phyloP scores from a whole-genome alignment of 768 basidiomycete species.

The Rhodosporidiobolus sp. region DNA sequence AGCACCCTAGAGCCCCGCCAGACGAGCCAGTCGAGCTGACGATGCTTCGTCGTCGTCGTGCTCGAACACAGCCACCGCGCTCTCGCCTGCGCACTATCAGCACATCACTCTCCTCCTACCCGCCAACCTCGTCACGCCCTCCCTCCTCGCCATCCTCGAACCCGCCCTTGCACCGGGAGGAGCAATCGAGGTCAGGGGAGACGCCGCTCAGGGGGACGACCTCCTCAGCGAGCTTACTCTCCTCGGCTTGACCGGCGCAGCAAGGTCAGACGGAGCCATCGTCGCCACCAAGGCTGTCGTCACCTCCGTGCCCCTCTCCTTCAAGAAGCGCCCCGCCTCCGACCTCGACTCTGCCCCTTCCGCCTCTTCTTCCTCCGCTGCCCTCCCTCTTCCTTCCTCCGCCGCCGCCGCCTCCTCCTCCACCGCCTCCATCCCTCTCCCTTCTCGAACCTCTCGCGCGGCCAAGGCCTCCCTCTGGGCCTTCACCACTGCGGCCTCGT shows the following conservation, averaged over 20 bases:
- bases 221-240: constrained; percentile 30
- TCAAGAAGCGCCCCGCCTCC: constrained; percentile 50
- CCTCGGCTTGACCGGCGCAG: constrained; percentile 21
- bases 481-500: constrained; percentile 52
- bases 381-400: neutral
- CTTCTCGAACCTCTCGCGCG: constrained; percentile 61
- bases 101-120: constrained; percentile 63
- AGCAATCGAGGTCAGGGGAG: constrained; percentile 23
- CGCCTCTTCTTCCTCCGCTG: constrained; percentile 15
- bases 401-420: neutral
- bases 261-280: constrained; percentile 44
- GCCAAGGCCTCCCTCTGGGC: constrained; percentile 89
- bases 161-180: constrained; percentile 29
- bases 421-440: constrained; percentile 46
- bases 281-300: constrained; percentile 55
- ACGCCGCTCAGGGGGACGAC: constrained; percentile 27
- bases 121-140: constrained; percentile 59
- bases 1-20: neutral
- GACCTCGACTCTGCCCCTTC: constrained; percentile 13
- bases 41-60: neutral
- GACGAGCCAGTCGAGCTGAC: neutral
- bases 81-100: constrained; percentile 37
- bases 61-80: constrained; percentile 33
- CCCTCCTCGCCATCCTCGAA: constrained; percentile 49
- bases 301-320: constrained; percentile 51